These are phyloP conservation scores for Eucalyptus decipiens DNA, from an alignment of 345 rosid genomes.

Conservation along the genomic window DNA sequence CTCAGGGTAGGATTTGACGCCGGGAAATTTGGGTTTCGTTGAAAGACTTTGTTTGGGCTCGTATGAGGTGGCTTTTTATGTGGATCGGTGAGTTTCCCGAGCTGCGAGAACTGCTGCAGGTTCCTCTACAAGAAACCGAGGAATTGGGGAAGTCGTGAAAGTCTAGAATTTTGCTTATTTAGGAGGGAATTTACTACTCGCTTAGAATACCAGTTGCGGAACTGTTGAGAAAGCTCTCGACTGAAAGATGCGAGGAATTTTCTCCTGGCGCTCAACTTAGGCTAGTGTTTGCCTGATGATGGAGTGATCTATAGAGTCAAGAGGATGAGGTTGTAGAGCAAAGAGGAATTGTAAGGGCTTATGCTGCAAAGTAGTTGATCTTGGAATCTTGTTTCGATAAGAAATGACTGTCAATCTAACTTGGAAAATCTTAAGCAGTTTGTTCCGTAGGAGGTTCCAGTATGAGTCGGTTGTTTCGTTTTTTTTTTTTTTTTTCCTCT, in stretches of 20 bases:
- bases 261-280: background rate
- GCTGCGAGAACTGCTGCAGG: background rate
- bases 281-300: background rate
- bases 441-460: background rate
- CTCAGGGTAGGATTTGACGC: background rate
- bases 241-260: background rate
- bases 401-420: background rate
- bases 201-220: background rate
- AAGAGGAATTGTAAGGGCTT: background rate
- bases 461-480: background rate
- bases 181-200: background rate
- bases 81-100: background rate
- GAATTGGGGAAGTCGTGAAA: background rate
- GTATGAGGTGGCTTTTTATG: background rate
- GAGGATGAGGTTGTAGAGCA: background rate
- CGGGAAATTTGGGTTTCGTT: background rate
- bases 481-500: fast-evolving
- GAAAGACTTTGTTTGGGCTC: background rate
- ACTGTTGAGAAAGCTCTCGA: background rate
- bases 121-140: background rate
- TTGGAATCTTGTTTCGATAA: background rate
- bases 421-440: background rate
- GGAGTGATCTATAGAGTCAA: background rate
- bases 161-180: background rate
- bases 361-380: background rate